phyloP scores from a whole-genome alignment of 352 stramenopile species.

The Pythium scleroteichum region DNA sequence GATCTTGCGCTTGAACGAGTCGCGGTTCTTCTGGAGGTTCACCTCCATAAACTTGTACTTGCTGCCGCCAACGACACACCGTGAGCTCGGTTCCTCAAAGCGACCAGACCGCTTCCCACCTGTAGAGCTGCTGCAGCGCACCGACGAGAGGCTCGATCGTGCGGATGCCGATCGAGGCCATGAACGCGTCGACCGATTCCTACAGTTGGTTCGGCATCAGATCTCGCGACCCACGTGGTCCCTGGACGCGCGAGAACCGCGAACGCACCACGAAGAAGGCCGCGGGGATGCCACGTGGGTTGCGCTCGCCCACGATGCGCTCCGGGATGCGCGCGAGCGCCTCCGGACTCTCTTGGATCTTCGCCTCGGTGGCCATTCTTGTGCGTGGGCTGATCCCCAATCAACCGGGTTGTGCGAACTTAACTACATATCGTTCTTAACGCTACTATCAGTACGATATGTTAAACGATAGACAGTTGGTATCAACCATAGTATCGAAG shows the following conservation, averaged over 20 bases:
- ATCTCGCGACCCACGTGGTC: no score
- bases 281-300: slow-evolving; percentile 74
- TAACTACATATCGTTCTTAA: no score
- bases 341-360: slow-evolving; percentile 65
- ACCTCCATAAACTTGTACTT: slow-evolving; percentile 93
- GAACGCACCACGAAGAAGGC: slow-evolving; percentile 69
- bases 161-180: slow-evolving; percentile 50
- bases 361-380: slow-evolving; percentile 37
- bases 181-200: slow-evolving; percentile 77
- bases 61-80: slow-evolving; percentile 34
- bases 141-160: slow-evolving; percentile 78
- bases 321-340: slow-evolving; percentile 69
- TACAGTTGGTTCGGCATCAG: no score
- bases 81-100: neutral
- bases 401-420: neutral
- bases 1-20: slow-evolving; percentile 89
- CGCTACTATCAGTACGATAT: no score
- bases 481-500: no score
- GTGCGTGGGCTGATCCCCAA: neutral
- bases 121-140: slow-evolving; percentile 84
- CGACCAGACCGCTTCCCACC: slow-evolving; percentile 22
- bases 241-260: neutral
- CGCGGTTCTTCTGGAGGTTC: slow-evolving; percentile 81
- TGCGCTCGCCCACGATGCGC: slow-evolving; percentile 77
- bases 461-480: no score